Evolutionary conservation across 2,329 filamentous ascomycete species (phyloP).

Genomic region (Arachnopeziza araneosa): DNA sequence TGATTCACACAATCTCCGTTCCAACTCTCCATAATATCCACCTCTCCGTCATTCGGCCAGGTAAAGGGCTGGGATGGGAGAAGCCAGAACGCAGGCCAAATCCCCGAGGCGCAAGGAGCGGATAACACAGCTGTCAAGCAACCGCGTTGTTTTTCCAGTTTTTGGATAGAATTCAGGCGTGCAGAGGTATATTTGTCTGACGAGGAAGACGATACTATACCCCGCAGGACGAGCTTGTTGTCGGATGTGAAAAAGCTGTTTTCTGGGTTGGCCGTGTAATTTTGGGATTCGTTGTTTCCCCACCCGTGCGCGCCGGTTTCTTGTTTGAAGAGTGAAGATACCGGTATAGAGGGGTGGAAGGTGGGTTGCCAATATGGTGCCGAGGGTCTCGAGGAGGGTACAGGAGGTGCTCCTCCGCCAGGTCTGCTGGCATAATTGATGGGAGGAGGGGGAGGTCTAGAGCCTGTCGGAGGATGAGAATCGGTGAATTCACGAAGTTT

Average conservation of each 20-base stretch:
- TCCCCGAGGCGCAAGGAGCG: slow-evolving; percentile 48
- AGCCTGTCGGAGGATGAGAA: not conserved
- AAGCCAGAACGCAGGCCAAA: slow-evolving; percentile 60
- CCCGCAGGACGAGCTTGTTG: slow-evolving; percentile 47
- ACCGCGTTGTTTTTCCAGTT: slow-evolving; percentile 45
- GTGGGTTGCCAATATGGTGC: slow-evolving; percentile 47
- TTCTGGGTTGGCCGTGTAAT: slow-evolving; percentile 43
- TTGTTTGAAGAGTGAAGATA: slow-evolving; percentile 49
- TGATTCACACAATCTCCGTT: slow-evolving; percentile 51
- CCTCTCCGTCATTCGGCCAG: slow-evolving; percentile 54
- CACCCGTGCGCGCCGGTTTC: slow-evolving; percentile 53
- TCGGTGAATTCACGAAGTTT: not conserved
- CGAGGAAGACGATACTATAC: slow-evolving; percentile 33
- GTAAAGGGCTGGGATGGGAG: slow-evolving; percentile 51
- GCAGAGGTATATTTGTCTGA: slow-evolving; percentile 47
- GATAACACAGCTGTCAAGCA: slow-evolving; percentile 46
- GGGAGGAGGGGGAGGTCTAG: not conserved
- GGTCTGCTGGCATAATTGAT: not conserved
- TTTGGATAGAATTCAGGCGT: slow-evolving; percentile 47
- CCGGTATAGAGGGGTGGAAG: slow-evolving; percentile 41
- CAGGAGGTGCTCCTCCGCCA: no score
- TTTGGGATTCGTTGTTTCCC: slow-evolving; percentile 56
- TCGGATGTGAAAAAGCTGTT: slow-evolving; percentile 52
- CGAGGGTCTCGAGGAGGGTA: not conserved
- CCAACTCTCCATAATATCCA: slow-evolving; percentile 59